Conservation (phyloP, 805 yeast genomes). For the Hyphopichia homilentoma region DNA sequence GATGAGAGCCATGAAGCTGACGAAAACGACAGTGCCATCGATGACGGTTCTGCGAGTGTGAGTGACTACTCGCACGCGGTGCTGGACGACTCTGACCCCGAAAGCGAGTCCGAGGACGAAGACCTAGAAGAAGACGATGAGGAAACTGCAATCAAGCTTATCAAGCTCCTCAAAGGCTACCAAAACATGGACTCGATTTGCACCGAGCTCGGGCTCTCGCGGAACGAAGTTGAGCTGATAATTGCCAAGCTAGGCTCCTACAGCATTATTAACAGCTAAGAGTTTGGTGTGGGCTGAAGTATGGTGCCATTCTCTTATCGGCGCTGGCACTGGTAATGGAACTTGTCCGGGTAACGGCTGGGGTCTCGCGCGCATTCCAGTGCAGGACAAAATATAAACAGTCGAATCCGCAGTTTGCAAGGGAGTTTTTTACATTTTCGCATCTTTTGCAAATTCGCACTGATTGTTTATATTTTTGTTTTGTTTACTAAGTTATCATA, state of each 20-base stretch:
- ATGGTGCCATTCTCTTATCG: no score
- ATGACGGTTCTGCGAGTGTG: conserved; percentile 7
- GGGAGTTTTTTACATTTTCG: no score
- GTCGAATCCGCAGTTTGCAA: no score
- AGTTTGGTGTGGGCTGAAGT: not conserved
- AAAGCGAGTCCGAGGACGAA: conserved; percentile 7
- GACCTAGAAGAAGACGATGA: conserved; percentile 14
- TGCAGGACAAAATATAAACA: no score
- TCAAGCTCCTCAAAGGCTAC: conserved; percentile 46
- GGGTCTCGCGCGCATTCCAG: no score
- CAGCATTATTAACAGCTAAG: conserved; percentile 32
- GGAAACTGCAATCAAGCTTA: conserved; percentile 30
- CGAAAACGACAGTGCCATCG: conserved; percentile 9
- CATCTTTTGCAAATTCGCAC: no score
- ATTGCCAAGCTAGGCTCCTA: conserved; percentile 33
- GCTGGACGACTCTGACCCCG: conserved; percentile 1
- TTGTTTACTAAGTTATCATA: no score
- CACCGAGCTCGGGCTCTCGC: conserved; percentile 59
- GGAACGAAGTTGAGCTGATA: conserved; percentile 51
- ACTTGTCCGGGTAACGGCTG: no score
- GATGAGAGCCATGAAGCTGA: conserved; percentile 2
- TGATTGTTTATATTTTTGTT: no score
- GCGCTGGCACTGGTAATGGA: no score
- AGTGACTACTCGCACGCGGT: no score
- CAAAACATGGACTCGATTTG: conserved; percentile 66